A percentile compares a stretch with the other conserved stretches of the same genome.
Evolutionary conservation across 2,329 filamentous ascomycete species (phyloP).

Genomic region (Apiospora phragmitis): DNA sequence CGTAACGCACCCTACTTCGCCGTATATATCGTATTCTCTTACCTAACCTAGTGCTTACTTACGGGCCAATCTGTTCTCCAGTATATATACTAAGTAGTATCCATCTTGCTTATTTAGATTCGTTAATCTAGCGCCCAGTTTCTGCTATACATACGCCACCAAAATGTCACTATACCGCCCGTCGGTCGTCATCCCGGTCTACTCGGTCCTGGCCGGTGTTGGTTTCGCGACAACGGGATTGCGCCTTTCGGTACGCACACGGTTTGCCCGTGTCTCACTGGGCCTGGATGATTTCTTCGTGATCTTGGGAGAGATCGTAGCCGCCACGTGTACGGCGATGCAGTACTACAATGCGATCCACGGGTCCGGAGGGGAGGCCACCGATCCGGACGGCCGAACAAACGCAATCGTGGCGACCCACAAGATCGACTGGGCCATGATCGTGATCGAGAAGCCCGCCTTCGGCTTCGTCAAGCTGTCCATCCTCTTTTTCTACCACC

Average conservation of each 20-base stretch:
- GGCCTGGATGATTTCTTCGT: neutral
- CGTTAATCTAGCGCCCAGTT: neutral
- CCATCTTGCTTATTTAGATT: neutral
- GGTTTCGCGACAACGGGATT: neutral
- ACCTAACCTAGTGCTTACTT: neutral
- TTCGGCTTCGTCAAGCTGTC: conserved; percentile 19
- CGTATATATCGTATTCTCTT: neutral
- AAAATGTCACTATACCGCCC: neutral
- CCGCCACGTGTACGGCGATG: neutral
- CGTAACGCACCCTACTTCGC: neutral
- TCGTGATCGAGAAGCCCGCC: conserved; percentile 16
- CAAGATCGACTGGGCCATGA: conserved; percentile 17
- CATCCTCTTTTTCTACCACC: conserved; percentile 15
- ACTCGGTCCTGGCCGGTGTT: neutral
- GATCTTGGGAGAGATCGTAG: neutral
- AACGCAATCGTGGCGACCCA: neutral
- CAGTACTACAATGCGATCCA: neutral
- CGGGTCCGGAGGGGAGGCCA: neutral
- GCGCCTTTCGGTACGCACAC: conserved; percentile 6
- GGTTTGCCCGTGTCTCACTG: neutral
- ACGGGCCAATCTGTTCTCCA: neutral
- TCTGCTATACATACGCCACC: neutral
- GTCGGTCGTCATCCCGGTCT: conserved; percentile 1
- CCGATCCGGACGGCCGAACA: neutral
- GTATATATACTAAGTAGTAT: neutral